These are phyloP conservation scores for Moricandia moricandioides DNA, from an alignment of 345 rosid genomes.

Conservation along the genomic window DNA sequence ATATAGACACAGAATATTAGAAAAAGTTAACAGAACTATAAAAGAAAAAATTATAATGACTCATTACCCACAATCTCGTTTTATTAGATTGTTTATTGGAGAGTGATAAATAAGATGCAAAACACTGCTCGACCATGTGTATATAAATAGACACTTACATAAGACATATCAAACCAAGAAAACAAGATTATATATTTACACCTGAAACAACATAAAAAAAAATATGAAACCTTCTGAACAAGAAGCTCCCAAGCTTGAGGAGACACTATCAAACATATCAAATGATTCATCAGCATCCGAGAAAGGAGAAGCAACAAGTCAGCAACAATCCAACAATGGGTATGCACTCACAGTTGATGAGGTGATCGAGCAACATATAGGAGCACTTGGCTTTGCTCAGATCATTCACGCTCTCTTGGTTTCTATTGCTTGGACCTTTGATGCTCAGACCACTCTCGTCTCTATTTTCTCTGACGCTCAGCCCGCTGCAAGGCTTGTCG, in stretches of 20 bases:
- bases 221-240: constrained; percentile 20
- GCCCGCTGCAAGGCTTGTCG: constrained; percentile 37
- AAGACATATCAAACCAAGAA: constrained; percentile 23
- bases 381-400: constrained; percentile 64
- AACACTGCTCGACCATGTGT: constrained; percentile 19
- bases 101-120: constrained; percentile 1
- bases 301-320: constrained; percentile 27
- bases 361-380: constrained; percentile 58
- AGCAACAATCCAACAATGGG: constrained; percentile 20
- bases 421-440: constrained; percentile 66
- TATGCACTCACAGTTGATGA: constrained; percentile 67
- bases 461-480: constrained; percentile 73
- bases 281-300: constrained; percentile 32
- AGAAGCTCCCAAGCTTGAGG: constrained; percentile 25
- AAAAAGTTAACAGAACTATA: background rate
- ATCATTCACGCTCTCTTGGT: constrained; percentile 60
- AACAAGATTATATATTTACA: background rate
- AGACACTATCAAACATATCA: constrained; percentile 29
- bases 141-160: constrained; percentile 21
- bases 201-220: constrained; percentile 31
- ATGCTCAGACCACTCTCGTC: constrained; percentile 60
- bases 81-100: constrained; percentile 1
- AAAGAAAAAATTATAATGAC: constrained; percentile 6
- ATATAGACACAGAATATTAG: background rate
- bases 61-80: constrained; percentile 19